Evolutionary conservation across 2,329 filamentous ascomycete species (phyloP), one percentile per base, ranked within the genome.

Genomic region (Pyricularia sp.): DNA sequence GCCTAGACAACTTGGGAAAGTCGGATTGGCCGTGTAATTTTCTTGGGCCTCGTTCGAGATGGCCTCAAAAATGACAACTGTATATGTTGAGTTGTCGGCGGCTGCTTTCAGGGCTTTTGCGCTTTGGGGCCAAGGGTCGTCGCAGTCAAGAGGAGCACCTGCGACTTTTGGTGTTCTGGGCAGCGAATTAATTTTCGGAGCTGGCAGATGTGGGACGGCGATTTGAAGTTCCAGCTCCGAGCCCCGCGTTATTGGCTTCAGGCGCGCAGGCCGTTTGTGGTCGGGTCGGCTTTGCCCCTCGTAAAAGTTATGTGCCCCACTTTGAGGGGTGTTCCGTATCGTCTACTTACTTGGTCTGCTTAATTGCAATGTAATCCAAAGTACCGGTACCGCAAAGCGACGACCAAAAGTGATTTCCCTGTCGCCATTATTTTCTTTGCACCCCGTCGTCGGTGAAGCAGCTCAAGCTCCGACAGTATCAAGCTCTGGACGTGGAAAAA

Each of bases 201-300:
- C 55, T 28, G 55, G 55, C 55, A 59, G 55, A 33, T 64, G 63
- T 60, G 63, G 63, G 53, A 63, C 63, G 63, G 49, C 49, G 33
- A 60, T 44, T 64, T 64, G 63, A 64, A 64, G 49, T 60, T 64
- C 63, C 63, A 40, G 63, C 24, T 64, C 63, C 63, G 63, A 64
- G 44, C 63, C 63, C 63, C 63, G 63, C 63, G 63, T 35, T 62
- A 31, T 28, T 59, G 24, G 55, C 24, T 28, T 30, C 53, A 6
- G 24, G 22, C 55, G 55, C 55, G 53, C 53, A 57, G 53, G n/a
- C 53, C 13, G 53, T 40, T 40, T 40, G 53, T 28, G 13, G n/a
- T 57, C 24, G n/a, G 55, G 53, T 55, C 22, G 12, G 24, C 55
- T 28, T 16, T 59, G 55, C 55, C 55, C 55, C 55, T 59, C 55